Evolutionary conservation across 2,329 filamentous ascomycete species (phyloP).

Genomic region (Scortechinia acanthostroma): DNA sequence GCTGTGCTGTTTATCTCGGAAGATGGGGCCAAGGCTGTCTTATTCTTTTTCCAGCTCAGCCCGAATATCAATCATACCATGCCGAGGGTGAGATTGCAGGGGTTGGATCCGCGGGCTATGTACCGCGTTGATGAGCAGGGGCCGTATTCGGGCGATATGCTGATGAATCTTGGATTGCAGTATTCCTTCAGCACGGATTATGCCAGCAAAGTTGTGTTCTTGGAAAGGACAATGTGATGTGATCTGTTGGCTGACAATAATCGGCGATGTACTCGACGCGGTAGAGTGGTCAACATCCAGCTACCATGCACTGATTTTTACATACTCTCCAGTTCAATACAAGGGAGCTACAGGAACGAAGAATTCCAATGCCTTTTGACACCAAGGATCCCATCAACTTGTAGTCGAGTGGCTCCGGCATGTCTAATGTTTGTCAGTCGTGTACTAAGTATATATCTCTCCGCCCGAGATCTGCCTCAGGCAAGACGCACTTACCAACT

Average conservation of each 20-base stretch:
- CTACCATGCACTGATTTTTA: too few species aligned
- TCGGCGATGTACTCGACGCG: not conserved
- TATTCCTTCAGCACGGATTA: slow-evolving; percentile 41
- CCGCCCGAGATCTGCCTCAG: too few species aligned
- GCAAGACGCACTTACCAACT: too few species aligned
- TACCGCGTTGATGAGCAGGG: slow-evolving; percentile 44
- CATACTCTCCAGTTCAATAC: too few species aligned
- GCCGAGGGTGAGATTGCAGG: slow-evolving; percentile 44
- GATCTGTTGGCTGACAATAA: not conserved
- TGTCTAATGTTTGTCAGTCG: too few species aligned
- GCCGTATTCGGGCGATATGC: slow-evolving; percentile 45
- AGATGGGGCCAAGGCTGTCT: slow-evolving; percentile 36
- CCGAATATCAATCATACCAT: slow-evolving; percentile 41
- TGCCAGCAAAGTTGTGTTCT: slow-evolving; percentile 44
- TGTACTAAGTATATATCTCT: too few species aligned
- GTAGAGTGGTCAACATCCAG: too few species aligned
- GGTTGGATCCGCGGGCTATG: slow-evolving; percentile 40
- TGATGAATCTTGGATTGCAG: slow-evolving; percentile 57
- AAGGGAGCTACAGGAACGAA: too few species aligned
- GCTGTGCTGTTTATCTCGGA: slow-evolving; percentile 49
- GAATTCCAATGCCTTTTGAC: too few species aligned
- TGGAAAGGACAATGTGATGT: slow-evolving; percentile 35
- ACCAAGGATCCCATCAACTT: too few species aligned
- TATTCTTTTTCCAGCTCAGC: slow-evolving; percentile 54
- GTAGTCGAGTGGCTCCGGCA: too few species aligned